phyloP scores from a whole-genome alignment of 169 alveolate species.

The Fabrea salina region DNA sequence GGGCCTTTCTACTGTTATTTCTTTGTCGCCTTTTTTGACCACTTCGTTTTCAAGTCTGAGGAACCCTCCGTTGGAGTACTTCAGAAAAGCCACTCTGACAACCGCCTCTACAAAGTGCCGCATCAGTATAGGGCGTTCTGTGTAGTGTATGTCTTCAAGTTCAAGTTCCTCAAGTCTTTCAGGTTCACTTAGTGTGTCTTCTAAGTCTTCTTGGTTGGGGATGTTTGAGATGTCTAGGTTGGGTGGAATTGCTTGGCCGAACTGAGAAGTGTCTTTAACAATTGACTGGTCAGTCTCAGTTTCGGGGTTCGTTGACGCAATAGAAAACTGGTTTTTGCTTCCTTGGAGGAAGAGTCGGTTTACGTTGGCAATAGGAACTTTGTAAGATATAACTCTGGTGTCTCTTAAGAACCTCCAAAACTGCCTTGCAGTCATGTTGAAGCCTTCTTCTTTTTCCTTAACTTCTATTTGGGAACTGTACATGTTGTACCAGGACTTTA shows the following conservation, averaged over 20 bases:
- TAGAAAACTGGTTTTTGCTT: conserved; percentile 34
- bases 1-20: conserved; percentile 16
- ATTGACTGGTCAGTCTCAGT: background rate
- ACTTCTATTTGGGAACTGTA: conserved; percentile 58
- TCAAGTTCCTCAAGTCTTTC: background rate
- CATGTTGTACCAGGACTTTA: conserved; percentile 64
- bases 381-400: conserved; percentile 29
- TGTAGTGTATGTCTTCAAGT: conserved; percentile 37
- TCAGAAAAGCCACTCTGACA: conserved; percentile 49
- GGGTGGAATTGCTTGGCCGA: background rate
- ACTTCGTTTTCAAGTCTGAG: conserved; percentile 6
- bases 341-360: conserved; percentile 49
- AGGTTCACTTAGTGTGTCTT: conserved; percentile 5
- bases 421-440: conserved; percentile 55
- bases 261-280: background rate
- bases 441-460: conserved; percentile 63
- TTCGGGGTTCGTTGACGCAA: background rate
- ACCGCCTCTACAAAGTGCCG: conserved; percentile 54
- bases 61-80: conserved; percentile 41
- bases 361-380: conserved; percentile 37
- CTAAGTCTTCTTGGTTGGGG: background rate
- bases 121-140: conserved; percentile 37
- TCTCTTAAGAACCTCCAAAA: conserved; percentile 77
- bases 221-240: conserved; percentile 27
- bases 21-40: background rate